Evolutionary conservation across 345 rosid species (phyloP).

Genomic region (Arabidopsis suecica): DNA sequence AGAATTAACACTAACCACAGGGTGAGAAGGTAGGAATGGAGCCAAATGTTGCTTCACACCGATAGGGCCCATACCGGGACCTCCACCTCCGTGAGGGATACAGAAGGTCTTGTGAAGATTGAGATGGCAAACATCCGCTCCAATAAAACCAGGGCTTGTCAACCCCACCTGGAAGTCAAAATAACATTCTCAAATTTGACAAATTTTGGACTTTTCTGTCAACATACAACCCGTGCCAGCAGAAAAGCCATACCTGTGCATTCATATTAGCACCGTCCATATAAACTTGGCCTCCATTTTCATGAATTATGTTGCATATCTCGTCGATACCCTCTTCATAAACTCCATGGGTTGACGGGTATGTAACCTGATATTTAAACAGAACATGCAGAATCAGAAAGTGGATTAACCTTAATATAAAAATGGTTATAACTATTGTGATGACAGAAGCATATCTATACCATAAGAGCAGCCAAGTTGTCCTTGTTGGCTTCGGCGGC

Average conservation of each 20-base stretch:
- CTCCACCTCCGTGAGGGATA: constrained; percentile 99
- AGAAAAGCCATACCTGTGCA: constrained; percentile 68
- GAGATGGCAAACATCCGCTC: constrained; percentile 99
- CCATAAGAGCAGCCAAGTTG: constrained; percentile 91
- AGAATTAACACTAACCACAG: constrained; percentile 65
- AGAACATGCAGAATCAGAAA: background rate
- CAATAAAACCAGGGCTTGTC: constrained; percentile 97
- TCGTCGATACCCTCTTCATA: constrained; percentile 97
- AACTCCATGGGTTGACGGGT: constrained; percentile 98
- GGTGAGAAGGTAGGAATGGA: constrained; percentile 95
- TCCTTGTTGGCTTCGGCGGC: constrained; percentile 92
- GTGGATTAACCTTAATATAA: background rate
- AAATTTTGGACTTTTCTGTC: constrained; percentile 47
- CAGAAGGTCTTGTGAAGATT: constrained; percentile 99
- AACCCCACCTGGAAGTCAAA: constrained; percentile 67
- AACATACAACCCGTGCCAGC: background rate
- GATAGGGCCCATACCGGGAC: constrained; percentile 99
- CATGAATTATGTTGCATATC: constrained; percentile 91
- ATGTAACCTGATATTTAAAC: constrained; percentile 50
- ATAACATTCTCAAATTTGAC: constrained; percentile 70
- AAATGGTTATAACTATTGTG: background rate
- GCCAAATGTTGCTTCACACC: constrained; percentile 99
- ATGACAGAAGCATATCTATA: background rate
- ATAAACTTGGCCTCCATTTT: constrained; percentile 97
- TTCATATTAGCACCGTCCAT: constrained; percentile 99